Conservation (phyloP, 176 grass and related monocot genomes). For the Bothriochloa decipiens region DNA sequence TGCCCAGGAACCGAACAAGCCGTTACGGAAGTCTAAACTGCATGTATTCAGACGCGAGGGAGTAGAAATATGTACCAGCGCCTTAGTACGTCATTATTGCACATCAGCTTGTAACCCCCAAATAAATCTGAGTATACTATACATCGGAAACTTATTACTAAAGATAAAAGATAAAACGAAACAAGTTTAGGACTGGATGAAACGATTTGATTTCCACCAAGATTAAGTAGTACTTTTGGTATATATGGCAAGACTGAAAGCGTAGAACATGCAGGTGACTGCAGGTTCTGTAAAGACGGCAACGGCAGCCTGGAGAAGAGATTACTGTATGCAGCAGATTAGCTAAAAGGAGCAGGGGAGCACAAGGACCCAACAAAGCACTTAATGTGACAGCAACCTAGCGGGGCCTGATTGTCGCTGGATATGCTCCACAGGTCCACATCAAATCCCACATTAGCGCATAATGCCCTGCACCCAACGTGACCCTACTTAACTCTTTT, state of each 20-base stretch:
- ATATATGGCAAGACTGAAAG: background rate
- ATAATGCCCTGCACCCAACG: constrained; percentile 57
- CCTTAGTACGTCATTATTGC: no score
- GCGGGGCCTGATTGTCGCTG: constrained; percentile 57
- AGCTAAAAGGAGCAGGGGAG: constrained; percentile 17
- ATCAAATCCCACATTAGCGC: constrained; percentile 79
- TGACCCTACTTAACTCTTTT: background rate
- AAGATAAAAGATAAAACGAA: no score
- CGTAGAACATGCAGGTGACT: background rate
- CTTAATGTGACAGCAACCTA: constrained; percentile 62
- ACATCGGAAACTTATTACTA: no score
- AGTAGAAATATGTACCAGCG: no score
- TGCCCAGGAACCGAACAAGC: no score
- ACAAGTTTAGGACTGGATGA: background rate
- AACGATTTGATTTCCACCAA: no score
- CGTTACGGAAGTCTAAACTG: no score
- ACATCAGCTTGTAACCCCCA: no score
- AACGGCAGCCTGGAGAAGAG: background rate
- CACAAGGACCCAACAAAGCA: constrained; percentile 51
- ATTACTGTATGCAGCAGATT: background rate
- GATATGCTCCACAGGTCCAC: constrained; percentile 74
- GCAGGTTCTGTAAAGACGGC: background rate
- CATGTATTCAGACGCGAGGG: no score
- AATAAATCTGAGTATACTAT: no score
- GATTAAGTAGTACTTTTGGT: background rate